These are phyloP conservation scores for Lodderomyces pseudojiufengensis DNA, from an alignment of 1,139 yeast species.

Conservation along the genomic window DNA sequence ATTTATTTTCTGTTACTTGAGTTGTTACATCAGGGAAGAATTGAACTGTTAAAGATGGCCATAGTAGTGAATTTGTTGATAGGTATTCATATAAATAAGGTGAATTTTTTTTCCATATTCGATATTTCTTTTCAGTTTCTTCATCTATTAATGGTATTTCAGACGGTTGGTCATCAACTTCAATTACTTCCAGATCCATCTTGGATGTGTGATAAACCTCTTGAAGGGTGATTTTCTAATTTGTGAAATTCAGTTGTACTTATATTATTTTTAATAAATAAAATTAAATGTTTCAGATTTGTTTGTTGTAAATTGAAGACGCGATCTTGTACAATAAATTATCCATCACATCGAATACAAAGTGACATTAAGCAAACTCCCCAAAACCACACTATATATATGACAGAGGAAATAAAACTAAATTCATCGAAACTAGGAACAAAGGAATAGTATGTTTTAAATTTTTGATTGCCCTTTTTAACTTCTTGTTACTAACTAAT, in stretches of 20 bases:
- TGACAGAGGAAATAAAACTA: slow-evolving; percentile 51
- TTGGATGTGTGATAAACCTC: neutral
- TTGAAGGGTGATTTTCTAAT: too few species aligned
- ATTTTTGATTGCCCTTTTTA: too few species aligned
- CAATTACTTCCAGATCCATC: neutral
- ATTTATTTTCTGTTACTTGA: neutral
- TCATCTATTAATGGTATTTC: slow-evolving; percentile 20
- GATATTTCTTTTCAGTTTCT: slow-evolving; percentile 32
- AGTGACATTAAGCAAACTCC: too few species aligned
- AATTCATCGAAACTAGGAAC: slow-evolving; percentile 78
- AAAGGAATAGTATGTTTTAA: slow-evolving; percentile 55
- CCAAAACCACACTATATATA: slow-evolving; percentile 7
- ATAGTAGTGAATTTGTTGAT: slow-evolving; percentile 45
- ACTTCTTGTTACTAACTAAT: too few species aligned
- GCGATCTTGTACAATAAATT: neutral
- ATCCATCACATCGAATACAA: too few species aligned
- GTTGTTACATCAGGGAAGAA: slow-evolving; percentile 51
- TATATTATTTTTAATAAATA: neutral
- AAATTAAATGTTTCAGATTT: too few species aligned
- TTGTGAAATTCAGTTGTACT: neutral
- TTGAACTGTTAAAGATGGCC: slow-evolving; percentile 56
- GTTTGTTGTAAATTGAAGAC: neutral
- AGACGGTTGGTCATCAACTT: slow-evolving; percentile 5
- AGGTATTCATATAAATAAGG: slow-evolving; percentile 50
- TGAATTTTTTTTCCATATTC: slow-evolving; percentile 54